Base-by-base conservation (phyloP, 2,329 filamentous ascomycete species). In the Epichloe brachyelytri region DNA sequence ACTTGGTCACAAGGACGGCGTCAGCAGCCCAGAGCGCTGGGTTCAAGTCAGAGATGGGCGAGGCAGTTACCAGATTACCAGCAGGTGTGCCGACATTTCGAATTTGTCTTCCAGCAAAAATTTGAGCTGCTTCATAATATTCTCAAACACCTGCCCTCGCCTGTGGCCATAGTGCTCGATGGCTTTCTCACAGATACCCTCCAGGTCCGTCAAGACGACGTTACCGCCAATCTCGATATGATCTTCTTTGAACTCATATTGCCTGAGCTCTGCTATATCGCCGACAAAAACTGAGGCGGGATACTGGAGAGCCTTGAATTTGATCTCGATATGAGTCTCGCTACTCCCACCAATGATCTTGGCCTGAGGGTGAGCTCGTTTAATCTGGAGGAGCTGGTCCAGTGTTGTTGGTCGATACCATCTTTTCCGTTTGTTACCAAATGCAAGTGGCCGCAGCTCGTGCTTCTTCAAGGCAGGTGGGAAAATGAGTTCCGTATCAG, bases 251-350 rank as follows among this genome's bases (percentile, higher is more conserved):
- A 96, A 84, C 4, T 73, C 75, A 63, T 88, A 97, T 57, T 90
- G 85, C 12, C 88, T 78, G 52, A 98, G 71, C 68, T 97, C 93
- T 1, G 87, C 74, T 53, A 98, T 95, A 61, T 98, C 93, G 11
- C 91, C 90, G 10, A 97, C 86, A 58, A 85, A 97, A 0, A 98
- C 86, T 0, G 90, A 96, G 1, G 87, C 82, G 4, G 85, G 84
- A 63, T 97, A 97, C 59, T 89, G 79, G 74, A 95, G 80, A 1
- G 85, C 88, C 71, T 97, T 97, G 78, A 98, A 97, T 68, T 95
- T 96, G 70, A 94, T 86, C 69, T 98, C 93, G 54, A 98, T 97
- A 68, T 97, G 93, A 0, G 91, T 97, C 67, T 98, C 93, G 2
- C 90, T 95, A 64, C 89, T 95, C 54, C 93, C 93, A 47, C 89